These are phyloP conservation scores for Haplographium delicatum DNA, from an alignment of 495 filamentous ascomycete species.

Conservation along the genomic window DNA sequence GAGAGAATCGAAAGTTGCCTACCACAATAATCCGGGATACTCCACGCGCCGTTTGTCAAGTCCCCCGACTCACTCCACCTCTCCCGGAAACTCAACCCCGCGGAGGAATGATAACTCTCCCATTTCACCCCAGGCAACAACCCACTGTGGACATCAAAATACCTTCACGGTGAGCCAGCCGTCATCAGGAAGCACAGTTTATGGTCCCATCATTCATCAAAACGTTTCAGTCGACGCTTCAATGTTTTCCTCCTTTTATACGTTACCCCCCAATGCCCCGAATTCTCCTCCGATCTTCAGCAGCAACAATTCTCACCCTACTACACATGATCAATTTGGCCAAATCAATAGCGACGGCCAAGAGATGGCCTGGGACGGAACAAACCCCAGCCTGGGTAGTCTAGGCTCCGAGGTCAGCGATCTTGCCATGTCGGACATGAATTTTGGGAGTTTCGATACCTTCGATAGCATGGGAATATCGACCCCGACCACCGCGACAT, in stretches of 20 bases:
- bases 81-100: neutral
- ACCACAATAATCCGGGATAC: conserved; percentile 10
- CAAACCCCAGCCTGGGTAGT: neutral
- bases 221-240: neutral
- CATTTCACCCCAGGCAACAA: no score
- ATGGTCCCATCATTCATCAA: conserved; percentile 2
- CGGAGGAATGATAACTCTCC: conserved; percentile 2
- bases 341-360: conserved; percentile 2
- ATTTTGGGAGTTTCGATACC: conserved; percentile 12
- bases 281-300: conserved; percentile 5
- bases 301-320: conserved; percentile 1
- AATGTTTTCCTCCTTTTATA: conserved; percentile 12
- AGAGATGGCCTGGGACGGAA: conserved; percentile 3
- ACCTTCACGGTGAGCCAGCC: no score
- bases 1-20: conserved; percentile 14
- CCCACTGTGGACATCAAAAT: no score
- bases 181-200: no score
- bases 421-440: conserved; percentile 3
- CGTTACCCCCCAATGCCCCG: conserved; percentile 11
- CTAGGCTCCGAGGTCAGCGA: neutral
- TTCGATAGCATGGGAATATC: conserved; percentile 8
- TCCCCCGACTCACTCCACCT: conserved; percentile 1
- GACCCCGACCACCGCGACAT: conserved; percentile 9
- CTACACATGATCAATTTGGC: conserved; percentile 3
- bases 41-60: neutral